These are phyloP conservation scores for Primulina eburnea DNA, from an alignment of 257 asterid species.

Conservation along the genomic window DNA sequence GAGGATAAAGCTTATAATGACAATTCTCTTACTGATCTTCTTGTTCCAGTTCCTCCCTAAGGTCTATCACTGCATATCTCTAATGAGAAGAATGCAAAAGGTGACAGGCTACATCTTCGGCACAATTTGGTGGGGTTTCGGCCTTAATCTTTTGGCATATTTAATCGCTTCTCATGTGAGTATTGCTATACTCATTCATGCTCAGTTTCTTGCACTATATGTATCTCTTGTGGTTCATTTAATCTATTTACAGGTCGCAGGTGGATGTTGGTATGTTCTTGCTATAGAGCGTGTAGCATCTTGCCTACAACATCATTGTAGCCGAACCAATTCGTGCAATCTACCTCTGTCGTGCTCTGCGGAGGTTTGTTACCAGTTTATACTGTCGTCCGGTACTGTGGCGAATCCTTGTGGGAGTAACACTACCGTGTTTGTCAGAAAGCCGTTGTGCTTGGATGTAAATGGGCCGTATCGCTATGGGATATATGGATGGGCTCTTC, in stretches of 20 bases:
- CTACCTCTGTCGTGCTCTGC: constrained; percentile 66
- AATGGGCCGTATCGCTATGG: constrained; percentile 81
- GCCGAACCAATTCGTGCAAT: constrained; percentile 37
- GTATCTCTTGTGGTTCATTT: not conserved
- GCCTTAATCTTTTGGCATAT: constrained; percentile 2
- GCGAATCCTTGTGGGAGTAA: constrained; percentile 65
- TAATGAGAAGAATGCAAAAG: constrained; percentile 86
- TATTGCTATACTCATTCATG: not conserved
- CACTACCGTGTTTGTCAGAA: constrained; percentile 30
- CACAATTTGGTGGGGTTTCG: constrained; percentile 98
- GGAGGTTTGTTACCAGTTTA: constrained; percentile 73
- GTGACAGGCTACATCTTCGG: constrained; percentile 92
- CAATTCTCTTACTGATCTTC: constrained; percentile 67
- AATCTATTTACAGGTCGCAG: not conserved
- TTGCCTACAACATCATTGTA: constrained; percentile 72
- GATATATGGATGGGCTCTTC: constrained; percentile 87
- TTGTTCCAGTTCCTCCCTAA: constrained; percentile 85
- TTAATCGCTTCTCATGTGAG: not conserved
- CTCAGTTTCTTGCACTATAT: not conserved
- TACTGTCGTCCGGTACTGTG: constrained; percentile 41
- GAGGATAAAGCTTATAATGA: constrained; percentile 58
- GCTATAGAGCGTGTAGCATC: constrained; percentile 79
- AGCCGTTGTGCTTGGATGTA: constrained; percentile 63
- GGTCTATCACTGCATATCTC: constrained; percentile 70
- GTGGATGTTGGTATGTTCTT: constrained; percentile 93